These are phyloP conservation scores for Paracorniculantispora psalliotae DNA, from an alignment of 2,329 filamentous ascomycete genomes.

Conservation along the genomic window DNA sequence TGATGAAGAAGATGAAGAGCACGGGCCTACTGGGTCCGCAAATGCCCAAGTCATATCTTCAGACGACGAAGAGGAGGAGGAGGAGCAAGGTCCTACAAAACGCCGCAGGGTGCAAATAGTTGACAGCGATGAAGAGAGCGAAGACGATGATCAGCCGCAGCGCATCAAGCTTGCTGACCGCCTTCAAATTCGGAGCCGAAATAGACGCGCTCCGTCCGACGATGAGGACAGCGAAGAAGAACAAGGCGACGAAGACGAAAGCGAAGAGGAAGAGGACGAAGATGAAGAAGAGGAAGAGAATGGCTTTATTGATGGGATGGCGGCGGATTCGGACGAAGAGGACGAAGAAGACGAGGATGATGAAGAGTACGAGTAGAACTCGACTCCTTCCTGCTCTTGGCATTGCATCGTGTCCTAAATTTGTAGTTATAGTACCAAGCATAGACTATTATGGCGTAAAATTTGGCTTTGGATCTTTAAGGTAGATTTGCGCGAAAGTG, in stretches of 20 bases:
- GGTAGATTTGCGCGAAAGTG: too few relatives aligned
- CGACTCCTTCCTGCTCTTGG: slow-evolving; percentile 1
- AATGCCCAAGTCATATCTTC: slow-evolving; percentile 8
- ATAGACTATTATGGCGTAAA: background rate
- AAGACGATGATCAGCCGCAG: slow-evolving; percentile 17
- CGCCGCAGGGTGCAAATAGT: background rate
- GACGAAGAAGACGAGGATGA: slow-evolving; percentile 7
- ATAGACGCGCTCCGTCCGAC: background rate
- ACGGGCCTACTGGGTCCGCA: background rate
- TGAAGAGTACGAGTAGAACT: slow-evolving; percentile 9
- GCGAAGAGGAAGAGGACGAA: slow-evolving; percentile 18
- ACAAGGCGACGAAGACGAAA: slow-evolving; percentile 16
- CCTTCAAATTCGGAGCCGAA: slow-evolving; percentile 15
- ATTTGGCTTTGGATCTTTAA: background rate
- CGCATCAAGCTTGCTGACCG: slow-evolving; percentile 21
- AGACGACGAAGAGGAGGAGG: slow-evolving; percentile 13
- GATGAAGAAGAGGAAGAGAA: slow-evolving; percentile 21
- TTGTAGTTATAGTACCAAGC: background rate
- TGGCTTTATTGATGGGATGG: slow-evolving; percentile 28
- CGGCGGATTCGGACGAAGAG: slow-evolving; percentile 27
- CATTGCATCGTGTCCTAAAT: slow-evolving; percentile 5
- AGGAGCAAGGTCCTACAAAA: slow-evolving; percentile 10
- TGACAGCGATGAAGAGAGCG: slow-evolving; percentile 5
- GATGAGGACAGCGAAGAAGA: slow-evolving; percentile 17
- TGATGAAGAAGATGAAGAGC: slow-evolving; percentile 18